phyloP scores from a whole-genome alignment of 106 monocot genomes.

The Allium fistulosum region DNA sequence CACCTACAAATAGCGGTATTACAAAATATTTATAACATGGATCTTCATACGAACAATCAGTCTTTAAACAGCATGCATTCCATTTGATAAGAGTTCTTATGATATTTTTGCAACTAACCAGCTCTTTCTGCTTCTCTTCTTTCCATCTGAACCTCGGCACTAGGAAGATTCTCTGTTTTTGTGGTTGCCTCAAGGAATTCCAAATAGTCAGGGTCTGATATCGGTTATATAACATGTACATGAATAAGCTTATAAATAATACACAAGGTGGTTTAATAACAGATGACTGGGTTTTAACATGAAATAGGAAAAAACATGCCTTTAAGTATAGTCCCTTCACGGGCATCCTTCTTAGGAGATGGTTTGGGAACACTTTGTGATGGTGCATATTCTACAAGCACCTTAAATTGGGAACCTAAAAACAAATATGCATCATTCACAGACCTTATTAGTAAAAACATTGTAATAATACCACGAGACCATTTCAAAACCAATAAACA shows the following conservation, averaged over 20 bases:
- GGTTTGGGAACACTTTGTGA: slow-evolving; percentile 59
- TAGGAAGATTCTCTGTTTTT: slow-evolving; percentile 90
- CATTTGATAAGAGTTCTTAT: not conserved
- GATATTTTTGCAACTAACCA: slow-evolving; percentile 34
- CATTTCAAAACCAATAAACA: too few relatives aligned
- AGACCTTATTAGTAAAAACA: too few relatives aligned
- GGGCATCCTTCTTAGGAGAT: slow-evolving; percentile 62
- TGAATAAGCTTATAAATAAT: too few relatives aligned
- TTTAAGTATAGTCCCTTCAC: slow-evolving; percentile 58
- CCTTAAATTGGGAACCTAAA: slow-evolving; percentile 61
- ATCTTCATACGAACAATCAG: not conserved
- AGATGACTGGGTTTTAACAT: not conserved
- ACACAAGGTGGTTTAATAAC: not conserved
- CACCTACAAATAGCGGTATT: slow-evolving; percentile 17
- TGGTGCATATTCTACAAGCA: slow-evolving; percentile 73
- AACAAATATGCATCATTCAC: not conserved
- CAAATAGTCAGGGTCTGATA: slow-evolving; percentile 71
- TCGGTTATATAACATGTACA: not conserved
- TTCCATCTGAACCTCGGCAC: slow-evolving; percentile 91
- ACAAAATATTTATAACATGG: not conserved
- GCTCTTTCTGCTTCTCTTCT: slow-evolving; percentile 81
- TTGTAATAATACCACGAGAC: too few relatives aligned
- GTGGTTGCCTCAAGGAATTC: slow-evolving; percentile 63
- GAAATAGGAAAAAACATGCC: slow-evolving; percentile 13
- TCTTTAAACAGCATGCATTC: not conserved